Evolutionary conservation across 2,329 filamentous ascomycete genomes (phyloP).

Genomic region (Botrytis cinerea): DNA sequence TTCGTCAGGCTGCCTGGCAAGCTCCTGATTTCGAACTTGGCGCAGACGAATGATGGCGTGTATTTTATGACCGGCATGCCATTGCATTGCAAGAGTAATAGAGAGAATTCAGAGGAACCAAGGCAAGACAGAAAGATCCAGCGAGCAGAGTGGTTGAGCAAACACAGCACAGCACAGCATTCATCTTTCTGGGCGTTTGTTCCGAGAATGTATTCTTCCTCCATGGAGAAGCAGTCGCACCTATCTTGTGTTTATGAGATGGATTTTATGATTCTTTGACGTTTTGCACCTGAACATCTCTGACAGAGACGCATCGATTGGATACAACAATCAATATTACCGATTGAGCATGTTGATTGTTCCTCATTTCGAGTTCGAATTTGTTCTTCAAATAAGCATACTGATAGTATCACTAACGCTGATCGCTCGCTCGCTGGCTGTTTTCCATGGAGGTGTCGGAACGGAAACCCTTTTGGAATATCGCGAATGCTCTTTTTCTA

Average conservation of each 20-base stretch:
- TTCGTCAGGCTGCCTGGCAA: constrained; percentile 55
- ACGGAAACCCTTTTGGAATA: constrained; percentile 8
- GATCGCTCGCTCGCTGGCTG: constrained; percentile 63
- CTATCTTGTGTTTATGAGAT: background rate
- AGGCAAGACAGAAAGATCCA: constrained; percentile 43
- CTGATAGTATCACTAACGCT: constrained; percentile 47
- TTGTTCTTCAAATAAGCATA: background rate
- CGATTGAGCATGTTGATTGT: background rate
- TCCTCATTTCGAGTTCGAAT: background rate
- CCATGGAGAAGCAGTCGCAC: background rate
- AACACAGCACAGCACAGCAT: constrained; percentile 39
- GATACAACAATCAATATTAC: background rate
- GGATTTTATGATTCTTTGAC: background rate
- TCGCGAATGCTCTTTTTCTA: constrained; percentile 34
- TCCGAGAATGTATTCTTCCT: background rate
- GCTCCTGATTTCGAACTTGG: constrained; percentile 45
- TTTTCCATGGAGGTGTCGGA: constrained; percentile 33
- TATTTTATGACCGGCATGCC: constrained; percentile 20
- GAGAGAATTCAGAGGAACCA: constrained; percentile 16
- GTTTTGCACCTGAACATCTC: background rate
- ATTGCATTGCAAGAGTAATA: constrained; percentile 23
- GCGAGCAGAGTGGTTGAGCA: constrained; percentile 55
- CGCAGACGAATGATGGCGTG: constrained; percentile 41
- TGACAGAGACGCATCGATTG: background rate
- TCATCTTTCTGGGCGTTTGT: too few relatives aligned